Evolutionary conservation across 2,329 filamentous ascomycete species (phyloP), one percentile per base, ranked within the genome.

Genomic region (Didymella glomerata): DNA sequence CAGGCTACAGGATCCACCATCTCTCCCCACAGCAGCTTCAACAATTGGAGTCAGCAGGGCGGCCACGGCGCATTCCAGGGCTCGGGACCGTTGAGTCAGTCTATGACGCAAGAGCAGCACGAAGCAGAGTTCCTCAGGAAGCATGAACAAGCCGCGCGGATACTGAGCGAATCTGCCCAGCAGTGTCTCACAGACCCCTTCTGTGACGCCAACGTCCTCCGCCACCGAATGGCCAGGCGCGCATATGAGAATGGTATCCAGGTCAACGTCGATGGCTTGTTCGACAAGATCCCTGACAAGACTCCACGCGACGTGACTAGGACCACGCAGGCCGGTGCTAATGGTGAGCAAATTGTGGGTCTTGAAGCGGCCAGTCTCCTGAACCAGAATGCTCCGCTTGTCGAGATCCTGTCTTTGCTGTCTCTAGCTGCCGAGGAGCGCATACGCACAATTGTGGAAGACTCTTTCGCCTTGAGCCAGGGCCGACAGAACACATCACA

Each of bases 361-460:
- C 88, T 76, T 3, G 68, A 76, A 42, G 72, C 76, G 51, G 68
- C 79, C 64, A 92, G 90, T 53, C 85, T 96, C 36, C 85, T 95
- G 0, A 87, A 90, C 34, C 74, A 78, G 20, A 90, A 93, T 42
- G 87, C 91, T 1, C 88, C 86, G 53, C 81, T 97, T 32, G 89
- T 90, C 14, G 93, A 97, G 61, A 90, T 97, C 66, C 79, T 97
- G 44, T 90, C 91, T 25, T 82, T 97, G 16, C 76, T 97, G 57
- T 95, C 92, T 6, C 84, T 97, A 56, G 91, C 91, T 18, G 88
- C 92, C 10, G 92, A 94, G 72, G 90, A 96, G 67, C 86, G 92
- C 27, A 68, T 97, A 36, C 85, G 91, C 52, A 86, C 88, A 13
- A 78, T 97, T 28, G 73, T 97, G 3, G 90, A 93, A 70, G 93